These are phyloP conservation scores for Melanomma pulvis-pyrius DNA, from an alignment of 495 filamentous ascomycete species.

Conservation along the genomic window DNA sequence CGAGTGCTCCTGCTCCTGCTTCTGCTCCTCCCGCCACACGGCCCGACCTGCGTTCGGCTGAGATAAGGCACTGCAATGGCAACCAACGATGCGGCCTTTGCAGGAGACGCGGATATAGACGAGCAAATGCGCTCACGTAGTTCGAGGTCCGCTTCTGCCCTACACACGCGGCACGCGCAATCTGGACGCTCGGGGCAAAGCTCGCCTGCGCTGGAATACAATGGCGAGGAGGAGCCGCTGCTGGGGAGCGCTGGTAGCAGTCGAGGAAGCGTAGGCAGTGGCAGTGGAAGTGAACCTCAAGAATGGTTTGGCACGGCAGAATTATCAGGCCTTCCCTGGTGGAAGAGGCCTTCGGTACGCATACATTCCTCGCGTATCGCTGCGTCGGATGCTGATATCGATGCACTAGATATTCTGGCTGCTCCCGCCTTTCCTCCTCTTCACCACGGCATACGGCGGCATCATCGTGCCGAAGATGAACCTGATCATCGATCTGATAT, in stretches of 20 bases:
- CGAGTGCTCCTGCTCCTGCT: background rate
- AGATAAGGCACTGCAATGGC: conserved; percentile 11
- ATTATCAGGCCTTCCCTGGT: conserved; percentile 68
- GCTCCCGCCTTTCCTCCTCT: conserved; percentile 72
- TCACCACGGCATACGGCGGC: conserved; percentile 82
- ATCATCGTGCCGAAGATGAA: conserved; percentile 78
- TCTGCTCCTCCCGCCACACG: background rate
- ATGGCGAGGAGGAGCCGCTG: conserved; percentile 20
- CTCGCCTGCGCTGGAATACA: background rate
- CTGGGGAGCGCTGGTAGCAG: conserved; percentile 11
- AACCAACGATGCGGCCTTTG: conserved; percentile 20
- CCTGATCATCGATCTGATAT: conserved; percentile 78
- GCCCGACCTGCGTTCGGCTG: background rate
- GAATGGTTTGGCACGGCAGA: conserved; percentile 56
- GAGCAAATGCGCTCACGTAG: background rate
- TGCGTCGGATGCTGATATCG: conserved; percentile 8
- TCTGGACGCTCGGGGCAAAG: background rate
- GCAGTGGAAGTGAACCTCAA: conserved; percentile 2
- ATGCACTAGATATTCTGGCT: conserved; percentile 76
- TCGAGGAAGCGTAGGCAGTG: conserved; percentile 4
- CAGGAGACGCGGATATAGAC: conserved; percentile 17
- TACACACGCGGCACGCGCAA: background rate
- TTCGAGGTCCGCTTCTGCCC: background rate
- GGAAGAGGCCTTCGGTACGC: conserved; percentile 70
- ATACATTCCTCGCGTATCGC: conserved; percentile 2